Evolutionary conservation across 352 stramenopile species (phyloP).

Genomic region (Pythium diclinum): DNA sequence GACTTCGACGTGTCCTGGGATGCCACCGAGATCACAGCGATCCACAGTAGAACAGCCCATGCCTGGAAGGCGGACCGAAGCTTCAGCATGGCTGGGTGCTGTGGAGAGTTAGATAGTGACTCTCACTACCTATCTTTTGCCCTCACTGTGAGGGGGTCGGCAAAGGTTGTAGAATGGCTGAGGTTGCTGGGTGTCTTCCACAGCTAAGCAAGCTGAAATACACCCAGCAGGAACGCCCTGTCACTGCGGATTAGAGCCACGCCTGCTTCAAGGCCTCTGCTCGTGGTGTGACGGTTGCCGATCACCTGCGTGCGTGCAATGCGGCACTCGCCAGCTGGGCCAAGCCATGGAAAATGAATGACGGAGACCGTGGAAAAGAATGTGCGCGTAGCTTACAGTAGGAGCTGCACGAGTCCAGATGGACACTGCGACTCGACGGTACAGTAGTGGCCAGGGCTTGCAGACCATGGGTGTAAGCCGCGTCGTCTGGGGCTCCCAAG

Average conservation of each 20-base stretch:
- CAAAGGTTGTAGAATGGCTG: not conserved
- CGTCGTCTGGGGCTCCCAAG: no score
- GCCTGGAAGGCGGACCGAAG: not conserved
- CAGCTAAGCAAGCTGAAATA: not conserved
- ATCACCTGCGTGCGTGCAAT: not conserved
- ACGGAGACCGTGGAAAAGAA: not conserved
- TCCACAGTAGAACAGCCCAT: not conserved
- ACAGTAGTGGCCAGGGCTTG: not conserved
- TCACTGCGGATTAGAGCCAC: slow-evolving; percentile 10
- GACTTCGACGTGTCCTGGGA: not conserved
- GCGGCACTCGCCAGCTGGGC: not conserved
- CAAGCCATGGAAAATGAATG: not conserved
- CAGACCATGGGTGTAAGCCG: not conserved
- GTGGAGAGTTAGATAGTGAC: no score
- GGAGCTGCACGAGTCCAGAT: not conserved
- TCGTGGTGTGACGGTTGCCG: not conserved
- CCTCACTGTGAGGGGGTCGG: not conserved
- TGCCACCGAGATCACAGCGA: not conserved
- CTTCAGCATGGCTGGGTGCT: not conserved
- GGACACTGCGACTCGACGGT: not conserved
- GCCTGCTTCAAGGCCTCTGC: not conserved
- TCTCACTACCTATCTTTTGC: no score
- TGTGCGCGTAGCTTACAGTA: not conserved
- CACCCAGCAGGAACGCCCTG: not conserved
- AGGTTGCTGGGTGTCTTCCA: not conserved